A percentile compares a stretch with the other conserved stretches of the same genome.
These are phyloP conservation scores for Effrenium voratum DNA, from an alignment of 73 alveolate species.

Conservation along the genomic window DNA sequence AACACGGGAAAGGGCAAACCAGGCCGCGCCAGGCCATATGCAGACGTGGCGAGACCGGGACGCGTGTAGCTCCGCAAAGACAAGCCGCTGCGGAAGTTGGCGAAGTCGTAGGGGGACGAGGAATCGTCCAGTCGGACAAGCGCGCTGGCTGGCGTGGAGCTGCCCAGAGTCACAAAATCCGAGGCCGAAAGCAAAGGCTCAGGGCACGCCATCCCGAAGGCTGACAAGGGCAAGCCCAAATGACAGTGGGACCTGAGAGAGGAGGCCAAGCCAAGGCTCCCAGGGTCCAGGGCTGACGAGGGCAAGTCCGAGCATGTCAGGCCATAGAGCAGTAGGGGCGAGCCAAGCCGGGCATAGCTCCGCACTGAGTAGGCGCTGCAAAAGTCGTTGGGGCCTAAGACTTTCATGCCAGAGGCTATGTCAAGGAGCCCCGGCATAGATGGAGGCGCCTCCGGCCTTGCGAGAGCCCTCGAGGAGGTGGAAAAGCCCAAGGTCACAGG, in stretches of 20 bases:
- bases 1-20: constrained; percentile 17
- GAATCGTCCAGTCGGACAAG: constrained; percentile 24
- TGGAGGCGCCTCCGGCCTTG: neutral
- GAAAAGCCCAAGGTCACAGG: constrained; percentile 44
- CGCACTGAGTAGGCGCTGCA: constrained; percentile 64
- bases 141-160: neutral
- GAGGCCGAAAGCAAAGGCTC: neutral
- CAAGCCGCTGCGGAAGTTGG: constrained; percentile 81
- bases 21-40: constrained; percentile 37
- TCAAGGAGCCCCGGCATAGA: constrained; percentile 22
- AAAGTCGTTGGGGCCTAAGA: constrained; percentile 68
- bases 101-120: constrained; percentile 41
- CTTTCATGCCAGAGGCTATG: constrained; percentile 43
- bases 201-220: constrained; percentile 54
- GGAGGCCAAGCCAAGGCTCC: neutral
- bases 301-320: constrained; percentile 10
- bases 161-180: constrained; percentile 42
- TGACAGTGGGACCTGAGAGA: neutral
- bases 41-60: neutral
- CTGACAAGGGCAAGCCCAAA: neutral
- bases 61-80: constrained; percentile 41
- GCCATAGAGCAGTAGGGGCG: constrained; percentile 12
- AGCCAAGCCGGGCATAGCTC: constrained; percentile 47
- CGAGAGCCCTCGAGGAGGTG: constrained; percentile 30
- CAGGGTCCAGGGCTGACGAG: constrained; percentile 8